Evolutionary conservation across 2,329 filamentous ascomycete genomes (phyloP).

Genomic region (Leptoxyphium fumago): DNA sequence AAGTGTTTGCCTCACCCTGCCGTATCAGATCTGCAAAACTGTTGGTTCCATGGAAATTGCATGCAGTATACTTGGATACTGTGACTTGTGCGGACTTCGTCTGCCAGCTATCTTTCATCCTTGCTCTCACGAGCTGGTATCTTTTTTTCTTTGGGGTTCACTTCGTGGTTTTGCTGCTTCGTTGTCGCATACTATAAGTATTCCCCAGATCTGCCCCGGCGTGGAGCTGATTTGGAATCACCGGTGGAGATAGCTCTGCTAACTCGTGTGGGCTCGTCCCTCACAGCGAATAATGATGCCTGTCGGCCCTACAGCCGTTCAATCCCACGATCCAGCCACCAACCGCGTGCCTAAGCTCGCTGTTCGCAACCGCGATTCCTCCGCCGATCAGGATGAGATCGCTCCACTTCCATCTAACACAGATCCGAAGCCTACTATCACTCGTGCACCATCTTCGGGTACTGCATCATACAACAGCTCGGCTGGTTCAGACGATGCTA

Average conservation of each 20-base stretch:
- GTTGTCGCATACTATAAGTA: too few relatives aligned
- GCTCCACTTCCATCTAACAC: conserved; percentile 2
- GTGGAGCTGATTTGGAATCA: too few relatives aligned
- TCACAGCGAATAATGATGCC: conserved; percentile 1
- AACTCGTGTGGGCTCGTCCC: background rate
- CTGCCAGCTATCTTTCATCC: too few relatives aligned
- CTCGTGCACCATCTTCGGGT: conserved; percentile 1
- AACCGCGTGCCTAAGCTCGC: conserved; percentile 12
- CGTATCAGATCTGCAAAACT: too few relatives aligned
- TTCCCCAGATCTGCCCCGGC: too few relatives aligned
- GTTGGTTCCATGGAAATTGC: too few relatives aligned
- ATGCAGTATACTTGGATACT: too few relatives aligned
- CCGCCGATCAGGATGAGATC: background rate
- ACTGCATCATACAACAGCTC: conserved; percentile 1
- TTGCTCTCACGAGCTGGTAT: too few relatives aligned
- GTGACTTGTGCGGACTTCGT: too few relatives aligned
- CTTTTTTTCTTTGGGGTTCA: too few relatives aligned
- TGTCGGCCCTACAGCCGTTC: background rate
- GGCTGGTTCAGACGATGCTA: conserved; percentile 1
- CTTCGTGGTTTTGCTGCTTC: too few relatives aligned
- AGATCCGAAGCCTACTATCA: conserved; percentile 1
- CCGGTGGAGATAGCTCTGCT: too few relatives aligned
- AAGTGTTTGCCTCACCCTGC: background rate
- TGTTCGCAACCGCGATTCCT: conserved; percentile 6
- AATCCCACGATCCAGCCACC: background rate